These are phyloP conservation scores for Penstemon eatonii DNA, from an alignment of 257 asterid species.

Conservation along the genomic window DNA sequence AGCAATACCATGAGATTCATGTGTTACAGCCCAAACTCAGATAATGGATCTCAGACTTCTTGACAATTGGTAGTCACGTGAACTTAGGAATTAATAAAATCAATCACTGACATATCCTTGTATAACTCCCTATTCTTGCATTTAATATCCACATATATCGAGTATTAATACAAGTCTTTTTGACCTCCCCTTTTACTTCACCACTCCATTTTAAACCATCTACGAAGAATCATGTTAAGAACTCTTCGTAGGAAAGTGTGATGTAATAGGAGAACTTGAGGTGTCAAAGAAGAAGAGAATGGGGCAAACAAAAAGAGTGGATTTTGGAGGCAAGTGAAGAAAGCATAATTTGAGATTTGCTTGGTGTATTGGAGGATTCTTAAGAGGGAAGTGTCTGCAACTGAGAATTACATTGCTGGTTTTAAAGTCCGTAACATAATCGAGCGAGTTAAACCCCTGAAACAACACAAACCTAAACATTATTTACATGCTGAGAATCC, in stretches of 20 bases:
- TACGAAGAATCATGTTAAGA: constrained; percentile 74
- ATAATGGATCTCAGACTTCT: too few relatives aligned
- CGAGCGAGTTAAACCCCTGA: neutral
- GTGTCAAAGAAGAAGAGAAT: constrained; percentile 34
- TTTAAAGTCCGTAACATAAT: neutral
- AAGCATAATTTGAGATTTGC: constrained; percentile 38
- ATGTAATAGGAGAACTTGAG: constrained; percentile 7
- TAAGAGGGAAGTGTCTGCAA: neutral
- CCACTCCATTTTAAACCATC: constrained; percentile 83
- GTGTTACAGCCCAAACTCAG: too few relatives aligned
- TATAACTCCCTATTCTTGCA: constrained; percentile 46
- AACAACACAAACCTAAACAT: neutral
- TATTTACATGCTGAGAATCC: neutral
- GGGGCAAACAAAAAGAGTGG: constrained; percentile 33
- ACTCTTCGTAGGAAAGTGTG: constrained; percentile 43
- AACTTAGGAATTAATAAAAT: neutral
- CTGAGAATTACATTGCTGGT: neutral
- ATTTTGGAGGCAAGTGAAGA: constrained; percentile 36
- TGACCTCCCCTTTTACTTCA: constrained; percentile 70
- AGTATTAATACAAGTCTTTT: constrained; percentile 78
- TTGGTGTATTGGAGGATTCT: neutral
- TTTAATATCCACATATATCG: constrained; percentile 83
- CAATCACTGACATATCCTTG: constrained; percentile 29
- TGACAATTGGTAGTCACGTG: too few relatives aligned
- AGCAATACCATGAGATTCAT: too few relatives aligned